These are phyloP conservation scores for Herpetospermum pedunculosum DNA, from an alignment of 306 rosid genomes.

Conservation along the genomic window DNA sequence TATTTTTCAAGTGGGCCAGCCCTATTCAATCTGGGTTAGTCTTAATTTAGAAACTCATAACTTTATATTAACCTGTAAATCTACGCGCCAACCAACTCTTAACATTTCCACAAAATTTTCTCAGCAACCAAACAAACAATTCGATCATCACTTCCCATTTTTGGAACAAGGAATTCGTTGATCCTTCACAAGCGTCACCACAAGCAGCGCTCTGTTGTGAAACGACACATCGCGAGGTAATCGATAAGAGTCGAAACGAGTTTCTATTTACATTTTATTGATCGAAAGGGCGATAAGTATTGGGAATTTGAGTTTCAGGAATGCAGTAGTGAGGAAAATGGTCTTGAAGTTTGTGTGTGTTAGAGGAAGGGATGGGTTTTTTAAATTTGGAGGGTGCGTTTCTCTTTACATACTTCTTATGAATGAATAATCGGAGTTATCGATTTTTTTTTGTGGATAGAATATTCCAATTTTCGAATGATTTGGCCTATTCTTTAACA, in stretches of 20 bases:
- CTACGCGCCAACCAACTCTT: background rate
- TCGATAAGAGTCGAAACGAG: background rate
- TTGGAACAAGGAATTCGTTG: background rate
- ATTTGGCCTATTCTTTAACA: constrained; percentile 1
- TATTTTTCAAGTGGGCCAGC: background rate
- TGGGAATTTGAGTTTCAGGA: background rate
- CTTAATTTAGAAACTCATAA: background rate
- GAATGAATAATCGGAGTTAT: background rate
- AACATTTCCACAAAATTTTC: background rate
- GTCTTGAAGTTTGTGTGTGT: background rate
- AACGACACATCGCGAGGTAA: background rate
- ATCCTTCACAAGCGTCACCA: background rate
- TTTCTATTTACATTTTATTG: background rate
- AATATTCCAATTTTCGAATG: background rate
- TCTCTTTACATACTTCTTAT: background rate
- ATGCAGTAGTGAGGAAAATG: background rate
- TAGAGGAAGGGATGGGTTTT: background rate
- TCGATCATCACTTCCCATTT: background rate
- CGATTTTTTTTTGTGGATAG: background rate
- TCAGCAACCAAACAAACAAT: background rate
- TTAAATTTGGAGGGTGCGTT: background rate
- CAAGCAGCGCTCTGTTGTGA: background rate
- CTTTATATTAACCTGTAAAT: background rate
- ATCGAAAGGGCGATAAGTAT: background rate
- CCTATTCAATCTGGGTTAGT: background rate